Evolutionary conservation across 352 stramenopile genomes (phyloP), one percentile per base, ranked within the genome.

Genomic region (Phytophthora hybrid): DNA sequence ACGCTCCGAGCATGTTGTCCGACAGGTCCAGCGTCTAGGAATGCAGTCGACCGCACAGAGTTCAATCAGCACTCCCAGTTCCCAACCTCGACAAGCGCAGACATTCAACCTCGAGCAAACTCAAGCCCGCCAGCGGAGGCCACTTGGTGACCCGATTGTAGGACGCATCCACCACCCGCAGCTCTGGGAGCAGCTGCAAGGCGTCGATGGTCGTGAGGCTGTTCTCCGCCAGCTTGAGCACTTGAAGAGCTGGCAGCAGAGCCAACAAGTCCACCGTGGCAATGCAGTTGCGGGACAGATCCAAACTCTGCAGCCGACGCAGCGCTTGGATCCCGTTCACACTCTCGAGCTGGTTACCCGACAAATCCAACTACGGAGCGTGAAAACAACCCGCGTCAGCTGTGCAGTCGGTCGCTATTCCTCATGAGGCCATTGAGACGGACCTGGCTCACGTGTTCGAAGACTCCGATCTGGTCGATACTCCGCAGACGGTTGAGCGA

Each of bases 141-240:
- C 86, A 93, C 44, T 80, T 82, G 34, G 63, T 74, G 41, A 92
- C 81, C 31, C 80, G 79, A 58, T 92, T 93, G 65, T 81, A 87
- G 5, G 84, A 91, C 0, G 76, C 81, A 73, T 93, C 81, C 3
- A 93, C 47, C n/a, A 82, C 74, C 55, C 73, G 64, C 19, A 93
- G 64, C 44, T 73, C 59, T 26, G 66, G 76, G 5, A 82, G 69
- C 10, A 64, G 21, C 14, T 73, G 59, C 23, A 92, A 34, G 3
- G 60, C 73, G 63, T 92, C 84, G 31, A 92, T 58, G 13, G 82
- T 67, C 1, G 69, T 69, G n/a, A 93, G 69, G 21, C 78, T 83
- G 61, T 93, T 93, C 59, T 90, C 79, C 3, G 84, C 68, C 3
- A 88, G 74, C 59, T 87, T 83, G 26, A 93, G 73, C n/a, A 85